Base-by-base conservation (phyloP, 1,284 basidiomycete genomes). In the Leccinum pachyderme region DNA sequence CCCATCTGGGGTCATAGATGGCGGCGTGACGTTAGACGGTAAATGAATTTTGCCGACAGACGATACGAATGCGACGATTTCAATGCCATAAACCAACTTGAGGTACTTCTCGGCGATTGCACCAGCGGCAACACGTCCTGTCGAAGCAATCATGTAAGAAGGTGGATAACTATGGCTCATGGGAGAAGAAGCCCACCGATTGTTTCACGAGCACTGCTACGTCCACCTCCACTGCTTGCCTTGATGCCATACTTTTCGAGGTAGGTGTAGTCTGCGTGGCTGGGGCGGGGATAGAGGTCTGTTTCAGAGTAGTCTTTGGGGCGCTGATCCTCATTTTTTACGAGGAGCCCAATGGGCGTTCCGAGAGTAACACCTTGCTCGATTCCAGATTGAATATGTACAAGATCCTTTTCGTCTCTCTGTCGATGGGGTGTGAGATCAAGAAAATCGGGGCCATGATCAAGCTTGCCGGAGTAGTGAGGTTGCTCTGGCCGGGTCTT, bases 251-350 rank as follows among this genome's bases (percentile, higher is more conserved):
- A 99, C 71, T 99, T 99, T 66, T 95, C 88, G 52, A 99, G 85
- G 75, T 99, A 99, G 31, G 97, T 99, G 75, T 91, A 98, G 73
- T 99, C 97, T 50, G 97, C 97, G 70, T 99, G 97, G 63, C 91
- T 94, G 18, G 97, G 97, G 29, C 97, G 88, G 39, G 97, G 97
- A 78, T 94, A 99, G 55, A 95, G 79, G 71, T 99, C 96, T 1
- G 96, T 99, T 77, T 98, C 97, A 64, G 94, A 89, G 77, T 99
- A 99, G 75, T 99, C 97, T 71, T 98, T 90, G 22, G 97, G 97
- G 45, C 97, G 83, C 70, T 99, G 97, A 73, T 99, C 97, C 76
- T 98, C 95, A 75, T 99, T 99, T 69, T 87, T 93, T 35, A 99
- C 95, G 54, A 98, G 81, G 47, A 99, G 85, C 6, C 89, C 94